Conservation (phyloP, 208 protist genomes). For the Crithidia brevicula region DNA sequence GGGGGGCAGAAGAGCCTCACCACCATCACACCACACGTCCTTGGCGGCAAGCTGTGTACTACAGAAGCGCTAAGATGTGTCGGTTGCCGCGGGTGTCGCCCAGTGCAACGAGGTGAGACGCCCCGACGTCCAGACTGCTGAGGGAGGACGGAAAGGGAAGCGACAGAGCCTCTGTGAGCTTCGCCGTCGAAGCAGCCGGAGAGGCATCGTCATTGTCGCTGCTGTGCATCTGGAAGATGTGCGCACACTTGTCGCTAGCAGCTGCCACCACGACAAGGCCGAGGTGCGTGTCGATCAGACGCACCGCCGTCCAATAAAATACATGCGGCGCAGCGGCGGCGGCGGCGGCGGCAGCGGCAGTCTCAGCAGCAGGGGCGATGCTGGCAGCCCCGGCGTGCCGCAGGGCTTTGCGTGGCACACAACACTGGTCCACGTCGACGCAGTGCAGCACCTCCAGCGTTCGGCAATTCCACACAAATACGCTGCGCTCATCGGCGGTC, state of each 20-base stretch:
- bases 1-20: too few relatives aligned
- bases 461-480: slow-evolving; percentile 34
- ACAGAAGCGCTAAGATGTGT: slow-evolving; percentile 20
- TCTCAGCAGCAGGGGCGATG: not conserved
- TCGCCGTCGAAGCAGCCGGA: not conserved
- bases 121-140: slow-evolving; percentile 9
- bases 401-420: not conserved
- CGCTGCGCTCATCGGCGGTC: slow-evolving; percentile 27
- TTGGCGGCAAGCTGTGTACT: too few relatives aligned
- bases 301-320: slow-evolving; percentile 25
- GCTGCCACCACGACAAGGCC: slow-evolving; percentile 19
- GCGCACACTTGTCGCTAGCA: slow-evolving; percentile 20
- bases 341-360: not conserved
- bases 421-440: slow-evolving; percentile 12
- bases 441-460: slow-evolving; percentile 15
- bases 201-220: not conserved
- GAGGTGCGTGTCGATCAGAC: slow-evolving; percentile 9
- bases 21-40: too few relatives aligned
- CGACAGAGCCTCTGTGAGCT: slow-evolving; percentile 13
- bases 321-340: not conserved
- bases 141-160: slow-evolving; percentile 12
- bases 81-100: slow-evolving; percentile 38
- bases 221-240: slow-evolving; percentile 7
- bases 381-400: not conserved
- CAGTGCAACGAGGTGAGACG: slow-evolving; percentile 7